Conservation (phyloP, 495 filamentous ascomycete genomes). For the Hyphodiscus hymeniophilus region DNA sequence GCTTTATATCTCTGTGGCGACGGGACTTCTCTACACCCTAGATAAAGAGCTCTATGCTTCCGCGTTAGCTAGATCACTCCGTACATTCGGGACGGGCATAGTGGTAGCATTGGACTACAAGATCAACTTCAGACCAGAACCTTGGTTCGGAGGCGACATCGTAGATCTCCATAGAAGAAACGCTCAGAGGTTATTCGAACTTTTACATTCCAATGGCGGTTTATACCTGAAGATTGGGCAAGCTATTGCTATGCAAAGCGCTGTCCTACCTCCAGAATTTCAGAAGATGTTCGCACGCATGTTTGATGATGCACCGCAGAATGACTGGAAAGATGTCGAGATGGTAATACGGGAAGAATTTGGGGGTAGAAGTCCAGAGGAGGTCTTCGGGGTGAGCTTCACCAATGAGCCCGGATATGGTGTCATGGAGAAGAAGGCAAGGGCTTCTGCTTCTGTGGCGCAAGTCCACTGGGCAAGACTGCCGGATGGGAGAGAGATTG, state of each 20-base stretch:
- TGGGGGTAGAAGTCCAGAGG: constrained; percentile 60
- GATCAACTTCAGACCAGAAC: constrained; percentile 81
- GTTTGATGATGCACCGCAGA: constrained; percentile 98
- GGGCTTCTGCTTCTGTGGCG: constrained; percentile 85
- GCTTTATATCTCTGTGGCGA: constrained; percentile 48
- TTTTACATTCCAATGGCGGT: constrained; percentile 80
- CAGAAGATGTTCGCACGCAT: constrained; percentile 91
- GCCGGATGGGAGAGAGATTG: constrained; percentile 77
- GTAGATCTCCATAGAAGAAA: constrained; percentile 68
- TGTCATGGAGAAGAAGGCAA: constrained; percentile 78
- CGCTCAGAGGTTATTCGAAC: constrained; percentile 69
- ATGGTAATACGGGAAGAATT: constrained; percentile 84
- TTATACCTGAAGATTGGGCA: constrained; percentile 97
- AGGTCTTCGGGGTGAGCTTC: constrained; percentile 85
- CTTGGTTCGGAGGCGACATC: constrained; percentile 58
- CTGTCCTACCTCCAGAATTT: constrained; percentile 85
- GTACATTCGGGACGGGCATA: constrained; percentile 72
- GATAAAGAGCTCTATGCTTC: constrained; percentile 72
- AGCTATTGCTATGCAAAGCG: constrained; percentile 96
- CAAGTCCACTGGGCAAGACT: constrained; percentile 94
- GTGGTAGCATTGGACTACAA: constrained; percentile 90
- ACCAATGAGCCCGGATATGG: constrained; percentile 53
- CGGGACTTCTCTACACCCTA: constrained; percentile 53
- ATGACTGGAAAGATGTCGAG: constrained; percentile 83
- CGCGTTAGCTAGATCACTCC: constrained; percentile 66